Base-by-base conservation (phyloP, 495 filamentous ascomycete species). In the Annulohypoxylon bovei region DNA sequence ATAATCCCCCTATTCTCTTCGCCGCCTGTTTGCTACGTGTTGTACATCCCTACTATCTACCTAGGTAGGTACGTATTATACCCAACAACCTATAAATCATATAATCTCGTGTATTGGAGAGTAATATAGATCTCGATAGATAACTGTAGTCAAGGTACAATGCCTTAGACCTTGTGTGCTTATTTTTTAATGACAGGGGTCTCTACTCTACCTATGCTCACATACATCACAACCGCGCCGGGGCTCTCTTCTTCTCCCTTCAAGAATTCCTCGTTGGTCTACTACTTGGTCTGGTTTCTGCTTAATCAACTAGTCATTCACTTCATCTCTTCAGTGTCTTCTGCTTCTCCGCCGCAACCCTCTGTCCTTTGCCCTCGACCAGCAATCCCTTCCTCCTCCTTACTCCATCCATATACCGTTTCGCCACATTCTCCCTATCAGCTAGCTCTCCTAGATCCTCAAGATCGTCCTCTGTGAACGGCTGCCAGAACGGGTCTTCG, bases 401-500 rank as follows among this genome's bases (percentile, higher is more conserved):
- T 20, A 99, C 95, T 7, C 85, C 82, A 80, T 99, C 96, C 90
- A 98, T 92, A 83, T 97, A 98, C 78, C 90, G 82, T 87, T 94
- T 98, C 16, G 95, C 96, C 50, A 98, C 91, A 82, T 97, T 97
- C 85, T 98, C 94, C 57, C 85, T 85, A 81, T 98, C 95, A 33
- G 92, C 96, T 74, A 92, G 82, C 84, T 98, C 94, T 32, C 95
- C 95, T 55, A 98, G 81, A 84, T 99, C 95, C 84, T 99, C 95
- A 54, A 99, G 79, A 70, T 99, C 93, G 77, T 98, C 95, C 77
- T 98, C 95, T 11, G 95, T 98, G 71, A 92, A 92, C 33, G 95
- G 95, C 56, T 94, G 93, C 95, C 95, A 99, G 84, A 94, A 97
- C 0, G 95, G 95, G 85, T 99, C 95, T 74, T 92, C 87, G 75